A percentile compares a stretch with the other conserved stretches of the same genome.
Conservation (phyloP, 345 rosid species). For the Viola odorata region DNA sequence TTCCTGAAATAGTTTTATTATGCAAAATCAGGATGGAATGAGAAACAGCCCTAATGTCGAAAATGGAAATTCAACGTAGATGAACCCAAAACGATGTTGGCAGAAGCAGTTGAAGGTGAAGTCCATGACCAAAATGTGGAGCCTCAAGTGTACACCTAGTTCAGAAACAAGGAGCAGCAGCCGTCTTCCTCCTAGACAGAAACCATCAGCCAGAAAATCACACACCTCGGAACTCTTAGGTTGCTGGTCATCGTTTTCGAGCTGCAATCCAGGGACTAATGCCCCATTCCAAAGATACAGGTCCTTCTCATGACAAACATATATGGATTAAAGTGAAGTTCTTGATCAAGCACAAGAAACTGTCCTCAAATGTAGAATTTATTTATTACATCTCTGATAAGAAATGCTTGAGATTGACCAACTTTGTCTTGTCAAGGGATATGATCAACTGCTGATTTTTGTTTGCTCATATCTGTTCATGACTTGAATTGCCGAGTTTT, state of each 20-base stretch:
- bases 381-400: neutral
- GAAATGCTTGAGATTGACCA: neutral
- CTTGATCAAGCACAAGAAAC: neutral
- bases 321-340: neutral
- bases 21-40: constrained; percentile 35
- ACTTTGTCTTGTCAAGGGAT: neutral
- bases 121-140: constrained; percentile 15
- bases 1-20: constrained; percentile 10
- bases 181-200: constrained; percentile 15
- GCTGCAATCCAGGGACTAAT: constrained; percentile 24
- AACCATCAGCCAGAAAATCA: constrained; percentile 6
- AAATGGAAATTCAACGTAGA: constrained; percentile 40
- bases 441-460: neutral
- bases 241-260: constrained; percentile 28
- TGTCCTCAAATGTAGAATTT: neutral
- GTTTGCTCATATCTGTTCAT: neutral
- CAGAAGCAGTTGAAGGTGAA: constrained; percentile 21
- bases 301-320: constrained; percentile 15
- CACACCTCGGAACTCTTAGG: constrained; percentile 9
- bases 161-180: neutral
- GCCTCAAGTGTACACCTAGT: neutral
- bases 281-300: constrained; percentile 6
- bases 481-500: neutral
- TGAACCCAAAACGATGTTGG: constrained; percentile 26
- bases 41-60: constrained; percentile 36